Conservation (phyloP, 2,329 filamentous ascomycete species). For the Ophiosphaerella herpotricha region DNA sequence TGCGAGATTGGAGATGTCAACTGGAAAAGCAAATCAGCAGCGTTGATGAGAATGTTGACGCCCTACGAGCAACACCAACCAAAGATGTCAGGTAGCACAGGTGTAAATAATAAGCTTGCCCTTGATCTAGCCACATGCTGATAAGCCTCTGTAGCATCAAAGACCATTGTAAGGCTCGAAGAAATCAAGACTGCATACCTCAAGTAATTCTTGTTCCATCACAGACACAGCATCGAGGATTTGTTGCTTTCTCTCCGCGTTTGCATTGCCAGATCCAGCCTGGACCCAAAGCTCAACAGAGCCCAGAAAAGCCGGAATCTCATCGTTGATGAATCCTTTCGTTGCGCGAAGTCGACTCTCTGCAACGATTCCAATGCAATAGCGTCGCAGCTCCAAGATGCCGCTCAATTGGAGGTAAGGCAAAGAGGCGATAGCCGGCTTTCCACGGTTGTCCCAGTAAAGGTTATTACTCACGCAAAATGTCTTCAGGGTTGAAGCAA, state of each 20-base stretch:
- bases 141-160: neutral
- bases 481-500: conserved; percentile 33
- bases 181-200: conserved; percentile 29
- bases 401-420: conserved; percentile 50
- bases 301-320: conserved; percentile 50
- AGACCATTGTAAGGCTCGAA: neutral
- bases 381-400: conserved; percentile 48
- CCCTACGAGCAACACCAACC: neutral
- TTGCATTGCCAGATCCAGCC: conserved; percentile 47
- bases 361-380: conserved; percentile 54
- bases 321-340: conserved; percentile 46
- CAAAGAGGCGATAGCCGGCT: conserved; percentile 24
- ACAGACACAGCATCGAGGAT: conserved; percentile 41
- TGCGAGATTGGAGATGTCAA: conserved; percentile 22
- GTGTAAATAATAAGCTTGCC: neutral
- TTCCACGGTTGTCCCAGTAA: conserved; percentile 48
- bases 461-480: conserved; percentile 54
- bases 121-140: neutral
- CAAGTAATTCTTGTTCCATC: conserved; percentile 38
- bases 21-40: conserved; percentile 16
- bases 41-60: neutral
- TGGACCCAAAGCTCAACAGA: conserved; percentile 53
- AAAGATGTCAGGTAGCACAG: neutral
- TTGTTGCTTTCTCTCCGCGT: conserved; percentile 43
- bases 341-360: conserved; percentile 48